Evolutionary conservation across 495 filamentous ascomycete genomes (phyloP).

Genomic region (Aspergillus campestris): DNA sequence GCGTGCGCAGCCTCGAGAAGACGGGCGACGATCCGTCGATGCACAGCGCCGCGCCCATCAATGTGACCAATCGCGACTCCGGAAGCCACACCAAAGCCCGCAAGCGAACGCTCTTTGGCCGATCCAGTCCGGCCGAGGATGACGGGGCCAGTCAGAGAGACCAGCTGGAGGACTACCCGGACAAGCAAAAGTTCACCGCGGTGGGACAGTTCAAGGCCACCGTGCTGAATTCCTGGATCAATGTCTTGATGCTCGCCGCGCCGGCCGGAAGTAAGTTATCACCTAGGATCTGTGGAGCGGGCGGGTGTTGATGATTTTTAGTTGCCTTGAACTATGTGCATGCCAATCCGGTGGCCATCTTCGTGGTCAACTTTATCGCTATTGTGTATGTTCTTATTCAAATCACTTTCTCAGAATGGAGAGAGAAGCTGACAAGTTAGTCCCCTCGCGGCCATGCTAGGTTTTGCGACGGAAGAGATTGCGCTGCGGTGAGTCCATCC

Average conservation of each 20-base stretch:
- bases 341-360: slow-evolving; percentile 52
- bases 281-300: neutral
- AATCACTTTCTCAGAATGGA: neutral
- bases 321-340: slow-evolving; percentile 57
- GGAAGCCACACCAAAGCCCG: neutral
- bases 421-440: slow-evolving; percentile 21
- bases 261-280: slow-evolving; percentile 52
- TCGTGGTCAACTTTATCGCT: slow-evolving; percentile 81
- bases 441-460: slow-evolving; percentile 47
- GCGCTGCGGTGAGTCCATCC: slow-evolving; percentile 31
- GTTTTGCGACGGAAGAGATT: slow-evolving; percentile 49
- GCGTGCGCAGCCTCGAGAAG: slow-evolving; percentile 9
- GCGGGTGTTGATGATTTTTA: slow-evolving; percentile 19
- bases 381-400: slow-evolving; percentile 48
- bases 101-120: slow-evolving; percentile 8
- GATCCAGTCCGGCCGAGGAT: neutral
- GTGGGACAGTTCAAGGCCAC: slow-evolving; percentile 61
- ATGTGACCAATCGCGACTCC: slow-evolving; percentile 14
- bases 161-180: slow-evolving; percentile 19
- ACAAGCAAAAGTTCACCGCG: slow-evolving; percentile 53
- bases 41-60: slow-evolving; percentile 31
- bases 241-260: slow-evolving; percentile 68
- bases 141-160: slow-evolving; percentile 1
- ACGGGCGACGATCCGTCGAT: slow-evolving; percentile 18
- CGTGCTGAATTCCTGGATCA: slow-evolving; percentile 75